Base-by-base conservation (phyloP, 805 yeast genomes). In the Candida chilensis region DNA sequence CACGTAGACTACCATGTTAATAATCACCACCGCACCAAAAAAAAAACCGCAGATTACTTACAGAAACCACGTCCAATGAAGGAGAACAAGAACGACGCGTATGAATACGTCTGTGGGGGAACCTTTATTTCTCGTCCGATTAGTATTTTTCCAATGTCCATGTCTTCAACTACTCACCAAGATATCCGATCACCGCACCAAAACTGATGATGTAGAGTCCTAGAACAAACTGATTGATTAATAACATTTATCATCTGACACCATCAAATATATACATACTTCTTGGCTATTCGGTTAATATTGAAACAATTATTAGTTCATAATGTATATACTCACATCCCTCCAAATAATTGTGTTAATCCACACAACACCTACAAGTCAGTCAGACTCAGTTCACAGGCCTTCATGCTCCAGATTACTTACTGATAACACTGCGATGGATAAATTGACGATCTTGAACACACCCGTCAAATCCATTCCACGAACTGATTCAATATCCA, bases 81-180 rank as follows among this genome's bases (percentile, higher is more conserved):
- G 17, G 82, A 74, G 46, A 74, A 78, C 40, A 78, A 64, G 36
- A 79, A 78, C 3, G 84, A 76, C 5, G 75, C 82, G 42, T 73
- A 81, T 5, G 71, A 63, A 40, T 72, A 66, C n/a, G 81, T 67
- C 37, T 74, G 71, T 4, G 79, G 67, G 12, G 85, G 77, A 10
- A 64, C 67, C 13, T 41, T 42, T 39, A 60, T 60, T 37, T 63
- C 69, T 46, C 42, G 27, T 3, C 13, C 27, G n/a, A 10, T 11
- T 9, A 19, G 8, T 19, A 19, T 19, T 19, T 8, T 11, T 11
- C 21, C 21, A 19, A 19, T n/a, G n/a, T n/a, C n/a, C n/a, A n/a
- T n/a, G n/a, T n/a, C n/a, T n/a, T n/a, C n/a, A n/a, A n/a, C n/a
- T 20, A 57, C 67, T 18, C 52, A 60, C 67, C 69, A 34, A 73